Evolutionary conservation across 164 flowering plant genomes (phyloP).

Genomic region (Vitis vinifera): DNA sequence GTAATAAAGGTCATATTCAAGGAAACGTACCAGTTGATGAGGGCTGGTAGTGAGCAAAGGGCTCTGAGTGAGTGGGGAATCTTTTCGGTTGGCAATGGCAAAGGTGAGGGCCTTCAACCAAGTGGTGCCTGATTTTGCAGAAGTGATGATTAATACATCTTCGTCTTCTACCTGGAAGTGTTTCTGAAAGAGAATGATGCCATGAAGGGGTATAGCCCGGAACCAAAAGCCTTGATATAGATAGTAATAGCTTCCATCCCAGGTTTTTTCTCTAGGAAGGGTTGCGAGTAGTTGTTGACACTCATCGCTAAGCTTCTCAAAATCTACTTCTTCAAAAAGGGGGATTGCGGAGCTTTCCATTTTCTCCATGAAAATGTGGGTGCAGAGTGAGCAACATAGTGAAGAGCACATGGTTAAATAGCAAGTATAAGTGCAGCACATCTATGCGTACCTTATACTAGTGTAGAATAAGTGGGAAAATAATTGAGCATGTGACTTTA

Average conservation of each 20-base stretch:
- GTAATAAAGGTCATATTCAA: slow-evolving; percentile 7
- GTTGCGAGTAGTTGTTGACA: not conserved
- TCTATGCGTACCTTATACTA: no score
- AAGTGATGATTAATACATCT: slow-evolving; percentile 8
- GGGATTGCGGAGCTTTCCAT: no score
- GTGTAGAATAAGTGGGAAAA: no score
- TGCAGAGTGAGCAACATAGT: no score
- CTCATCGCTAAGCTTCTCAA: no score
- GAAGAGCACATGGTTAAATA: no score
- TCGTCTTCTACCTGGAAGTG: slow-evolving; percentile 13
- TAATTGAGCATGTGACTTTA: no score
- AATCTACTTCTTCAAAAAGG: no score
- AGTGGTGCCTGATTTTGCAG: slow-evolving; percentile 26
- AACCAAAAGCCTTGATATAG: not conserved
- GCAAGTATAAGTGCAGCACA: no score
- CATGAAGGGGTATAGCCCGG: not conserved
- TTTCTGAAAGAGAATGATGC: not conserved
- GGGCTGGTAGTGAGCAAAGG: slow-evolving; percentile 13
- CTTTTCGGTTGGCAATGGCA: not conserved
- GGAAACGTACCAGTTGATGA: slow-evolving; percentile 16
- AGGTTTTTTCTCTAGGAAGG: not conserved
- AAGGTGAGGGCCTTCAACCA: slow-evolving; percentile 23
- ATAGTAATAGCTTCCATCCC: no score
- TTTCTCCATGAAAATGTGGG: no score
- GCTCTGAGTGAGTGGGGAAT: not conserved